Conservation (phyloP, 2,329 filamentous ascomycete species). For the Rhexocercosporidium sp. region DNA sequence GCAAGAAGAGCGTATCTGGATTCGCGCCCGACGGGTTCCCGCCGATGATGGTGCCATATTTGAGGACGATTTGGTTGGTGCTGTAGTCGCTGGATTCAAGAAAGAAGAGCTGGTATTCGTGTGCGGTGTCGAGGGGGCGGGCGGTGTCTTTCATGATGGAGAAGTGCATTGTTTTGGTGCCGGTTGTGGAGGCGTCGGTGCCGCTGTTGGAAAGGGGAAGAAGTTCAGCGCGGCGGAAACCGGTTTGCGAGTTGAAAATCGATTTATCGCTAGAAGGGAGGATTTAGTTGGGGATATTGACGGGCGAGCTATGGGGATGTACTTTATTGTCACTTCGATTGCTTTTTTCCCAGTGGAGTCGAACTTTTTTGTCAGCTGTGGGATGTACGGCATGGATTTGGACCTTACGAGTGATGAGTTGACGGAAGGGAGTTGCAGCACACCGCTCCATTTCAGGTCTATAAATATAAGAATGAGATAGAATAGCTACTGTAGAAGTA, state of each 20-base stretch:
- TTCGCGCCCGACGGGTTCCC: slow-evolving; percentile 43
- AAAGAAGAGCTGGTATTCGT: slow-evolving; percentile 65
- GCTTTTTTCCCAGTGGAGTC: slow-evolving; percentile 26
- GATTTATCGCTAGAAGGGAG: slow-evolving; percentile 52
- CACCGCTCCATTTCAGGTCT: slow-evolving; percentile 56
- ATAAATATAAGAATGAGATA: background rate
- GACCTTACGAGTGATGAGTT: slow-evolving; percentile 47
- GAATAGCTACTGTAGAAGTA: background rate
- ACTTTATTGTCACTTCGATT: slow-evolving; percentile 31
- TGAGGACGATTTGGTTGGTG: slow-evolving; percentile 58
- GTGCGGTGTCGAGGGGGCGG: slow-evolving; percentile 59
- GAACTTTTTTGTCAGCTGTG: slow-evolving; percentile 20
- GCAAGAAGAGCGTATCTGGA: slow-evolving; percentile 51
- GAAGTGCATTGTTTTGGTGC: slow-evolving; percentile 67
- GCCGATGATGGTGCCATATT: slow-evolving; percentile 57
- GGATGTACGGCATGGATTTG: background rate
- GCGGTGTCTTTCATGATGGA: slow-evolving; percentile 58
- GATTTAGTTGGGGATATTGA: background rate
- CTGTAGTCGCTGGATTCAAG: slow-evolving; percentile 53
- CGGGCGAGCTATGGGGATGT: background rate
- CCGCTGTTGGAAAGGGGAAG: slow-evolving; percentile 56
- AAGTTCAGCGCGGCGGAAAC: slow-evolving; percentile 66
- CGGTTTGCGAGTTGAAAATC: slow-evolving; percentile 64
- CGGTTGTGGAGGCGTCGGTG: slow-evolving; percentile 55
- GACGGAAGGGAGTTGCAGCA: slow-evolving; percentile 54